Evolutionary conservation across 2,329 filamentous ascomycete species (phyloP).

Genomic region (Curvularia verruculosa): DNA sequence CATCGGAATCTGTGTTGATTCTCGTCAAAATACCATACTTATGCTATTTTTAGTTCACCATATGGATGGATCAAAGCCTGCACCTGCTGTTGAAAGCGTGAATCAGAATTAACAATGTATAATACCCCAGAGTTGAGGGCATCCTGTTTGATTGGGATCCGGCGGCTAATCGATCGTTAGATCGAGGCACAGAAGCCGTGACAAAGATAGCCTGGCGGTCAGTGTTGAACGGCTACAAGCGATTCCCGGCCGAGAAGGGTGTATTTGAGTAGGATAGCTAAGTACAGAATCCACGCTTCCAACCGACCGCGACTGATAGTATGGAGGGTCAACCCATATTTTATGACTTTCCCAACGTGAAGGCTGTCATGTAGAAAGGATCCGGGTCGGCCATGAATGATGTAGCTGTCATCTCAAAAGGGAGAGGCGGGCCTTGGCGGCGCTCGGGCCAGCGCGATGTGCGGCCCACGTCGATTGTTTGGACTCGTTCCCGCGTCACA

Average conservation of each 20-base stretch:
- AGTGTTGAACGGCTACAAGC: constrained; percentile 18
- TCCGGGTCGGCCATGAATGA: background rate
- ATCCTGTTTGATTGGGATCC: background rate
- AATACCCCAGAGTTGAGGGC: background rate
- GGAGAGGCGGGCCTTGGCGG: constrained; percentile 15
- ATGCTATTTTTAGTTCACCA: background rate
- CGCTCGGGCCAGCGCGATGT: constrained; percentile 25
- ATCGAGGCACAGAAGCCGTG: constrained; percentile 10
- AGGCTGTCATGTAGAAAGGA: background rate
- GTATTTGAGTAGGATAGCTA: background rate
- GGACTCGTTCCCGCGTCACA: constrained; percentile 26
- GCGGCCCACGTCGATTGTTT: constrained; percentile 29
- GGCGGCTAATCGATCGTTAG: constrained; percentile 5
- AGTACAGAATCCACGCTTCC: background rate
- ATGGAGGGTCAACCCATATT: no score
- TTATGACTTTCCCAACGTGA: background rate
- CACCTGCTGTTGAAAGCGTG: background rate
- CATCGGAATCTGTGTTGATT: background rate
- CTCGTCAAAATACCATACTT: background rate
- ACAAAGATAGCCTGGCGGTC: constrained; percentile 17
- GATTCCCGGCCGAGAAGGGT: constrained; percentile 3
- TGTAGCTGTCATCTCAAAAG: constrained; percentile 7
- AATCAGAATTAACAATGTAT: background rate
- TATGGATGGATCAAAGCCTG: background rate
- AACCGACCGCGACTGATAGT: background rate